Conservation (phyloP, 306 rosid genomes). For the Vigna hirtella region DNA sequence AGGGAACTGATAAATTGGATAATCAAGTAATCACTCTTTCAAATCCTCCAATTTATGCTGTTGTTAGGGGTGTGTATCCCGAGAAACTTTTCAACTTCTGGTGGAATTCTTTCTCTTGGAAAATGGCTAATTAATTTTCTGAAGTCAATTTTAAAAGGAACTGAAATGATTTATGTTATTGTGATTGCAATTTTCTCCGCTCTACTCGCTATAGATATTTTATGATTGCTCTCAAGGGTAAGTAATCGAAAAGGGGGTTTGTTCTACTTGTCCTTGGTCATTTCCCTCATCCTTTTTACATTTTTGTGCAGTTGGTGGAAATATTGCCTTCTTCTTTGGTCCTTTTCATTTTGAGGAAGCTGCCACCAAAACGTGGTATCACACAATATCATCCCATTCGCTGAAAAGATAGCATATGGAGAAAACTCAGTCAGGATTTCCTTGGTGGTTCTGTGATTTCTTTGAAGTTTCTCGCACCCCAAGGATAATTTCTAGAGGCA, state of each 20-base stretch:
- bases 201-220: not conserved
- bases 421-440: constrained; percentile 40
- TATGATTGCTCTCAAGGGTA: constrained; percentile 7
- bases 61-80: not conserved
- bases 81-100: not conserved
- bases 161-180: not conserved
- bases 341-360: constrained; percentile 65
- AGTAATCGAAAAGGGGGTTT: constrained; percentile 27
- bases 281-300: not conserved
- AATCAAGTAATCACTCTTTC: constrained; percentile 24
- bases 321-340: constrained; percentile 65
- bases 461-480: constrained; percentile 44
- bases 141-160: constrained; percentile 29
- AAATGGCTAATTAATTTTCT: constrained; percentile 18
- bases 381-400: constrained; percentile 67
- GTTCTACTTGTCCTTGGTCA: constrained; percentile 9
- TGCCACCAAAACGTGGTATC: constrained; percentile 63
- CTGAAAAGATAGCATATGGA: constrained; percentile 42
- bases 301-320: constrained; percentile 59
- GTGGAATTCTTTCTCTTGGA: constrained; percentile 7
- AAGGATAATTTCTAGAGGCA: constrained; percentile 45
- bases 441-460: constrained; percentile 42
- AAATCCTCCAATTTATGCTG: constrained; percentile 28
- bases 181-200: constrained; percentile 4
- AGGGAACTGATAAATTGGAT: constrained; percentile 29